phyloP scores from a whole-genome alignment of 1,139 yeast genomes.

The Geotrichum phurueaensis region DNA sequence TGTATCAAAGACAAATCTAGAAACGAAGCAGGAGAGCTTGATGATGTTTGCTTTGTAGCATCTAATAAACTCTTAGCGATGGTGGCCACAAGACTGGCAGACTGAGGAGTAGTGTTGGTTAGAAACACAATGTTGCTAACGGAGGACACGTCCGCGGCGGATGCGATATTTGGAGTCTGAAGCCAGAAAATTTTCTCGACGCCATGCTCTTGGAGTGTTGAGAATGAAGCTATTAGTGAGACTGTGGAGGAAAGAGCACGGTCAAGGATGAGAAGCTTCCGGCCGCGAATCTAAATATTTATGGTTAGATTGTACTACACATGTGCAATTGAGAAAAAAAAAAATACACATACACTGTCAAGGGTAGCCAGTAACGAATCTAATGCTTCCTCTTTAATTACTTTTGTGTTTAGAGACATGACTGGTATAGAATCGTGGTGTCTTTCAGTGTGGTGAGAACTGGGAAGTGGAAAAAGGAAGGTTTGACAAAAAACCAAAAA shows the following conservation, averaged over 20 bases:
- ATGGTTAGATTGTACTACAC: background rate
- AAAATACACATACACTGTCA: slow-evolving; percentile 28
- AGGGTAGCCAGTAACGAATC: slow-evolving; percentile 29
- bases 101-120: slow-evolving; percentile 19
- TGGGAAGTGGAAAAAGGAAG: background rate
- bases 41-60: slow-evolving; percentile 7
- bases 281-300: slow-evolving; percentile 26
- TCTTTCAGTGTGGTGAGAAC: background rate
- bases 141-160: slow-evolving; percentile 14
- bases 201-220: slow-evolving; percentile 48
- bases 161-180: slow-evolving; percentile 24
- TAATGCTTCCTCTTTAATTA: slow-evolving; percentile 31
- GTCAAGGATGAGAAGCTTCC: slow-evolving; percentile 49
- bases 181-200: slow-evolving; percentile 61
- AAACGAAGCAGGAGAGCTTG: slow-evolving; percentile 11
- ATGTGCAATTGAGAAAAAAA: background rate
- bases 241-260: slow-evolving; percentile 49
- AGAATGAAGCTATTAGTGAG: slow-evolving; percentile 56
- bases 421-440: background rate
- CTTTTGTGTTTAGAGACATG: slow-evolving; percentile 23
- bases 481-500: slow-evolving; percentile 1
- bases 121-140: slow-evolving; percentile 15
- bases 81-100: slow-evolving; percentile 25
- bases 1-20: slow-evolving; percentile 28
- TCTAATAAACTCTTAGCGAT: slow-evolving; percentile 27